Evolutionary conservation across 1,284 basidiomycete species (phyloP).

Genomic region (Puccinia horiana): DNA sequence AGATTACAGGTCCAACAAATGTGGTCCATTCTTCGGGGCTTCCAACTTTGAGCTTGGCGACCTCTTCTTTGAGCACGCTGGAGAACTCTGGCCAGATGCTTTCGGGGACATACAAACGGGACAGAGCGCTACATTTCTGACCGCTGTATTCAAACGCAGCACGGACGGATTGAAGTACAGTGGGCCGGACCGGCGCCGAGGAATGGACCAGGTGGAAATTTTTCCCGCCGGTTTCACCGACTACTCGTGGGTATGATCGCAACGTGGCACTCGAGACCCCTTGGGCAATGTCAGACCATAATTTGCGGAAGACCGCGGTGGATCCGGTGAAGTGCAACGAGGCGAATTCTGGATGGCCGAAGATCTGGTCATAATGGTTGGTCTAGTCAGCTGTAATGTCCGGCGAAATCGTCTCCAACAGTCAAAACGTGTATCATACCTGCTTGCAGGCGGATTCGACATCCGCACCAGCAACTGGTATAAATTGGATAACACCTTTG

Average conservation of each 20-base stretch:
- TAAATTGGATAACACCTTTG: slow-evolving; percentile 92
- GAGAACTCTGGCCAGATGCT: slow-evolving; percentile 88
- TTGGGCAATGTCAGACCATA: slow-evolving; percentile 92
- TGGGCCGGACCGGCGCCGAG: slow-evolving; percentile 81
- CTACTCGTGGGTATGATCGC: slow-evolving; percentile 85
- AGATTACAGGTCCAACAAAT: slow-evolving; percentile 96
- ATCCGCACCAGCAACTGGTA: slow-evolving; percentile 63
- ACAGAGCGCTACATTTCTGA: slow-evolving; percentile 96
- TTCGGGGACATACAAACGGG: slow-evolving; percentile 82
- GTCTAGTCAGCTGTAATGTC: not conserved
- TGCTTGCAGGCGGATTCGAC: slow-evolving; percentile 51
- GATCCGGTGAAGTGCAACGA: slow-evolving; percentile 96
- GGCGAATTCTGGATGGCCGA: slow-evolving; percentile 77
- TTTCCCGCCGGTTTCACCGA: slow-evolving; percentile 82
- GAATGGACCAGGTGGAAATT: slow-evolving; percentile 95
- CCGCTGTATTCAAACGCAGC: slow-evolving; percentile 95
- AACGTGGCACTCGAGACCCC: slow-evolving; percentile 77
- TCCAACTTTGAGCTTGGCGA: slow-evolving; percentile 82
- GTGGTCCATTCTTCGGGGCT: slow-evolving; percentile 74
- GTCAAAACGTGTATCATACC: slow-evolving; percentile 50
- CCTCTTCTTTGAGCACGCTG: slow-evolving; percentile 72
- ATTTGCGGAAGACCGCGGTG: slow-evolving; percentile 80
- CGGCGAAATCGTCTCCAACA: slow-evolving; percentile 43
- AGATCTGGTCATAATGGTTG: slow-evolving; percentile 69
- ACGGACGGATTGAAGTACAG: slow-evolving; percentile 83